phyloP scores from a whole-genome alignment of 2,329 filamentous ascomycete species.

The Microdochium bolleyi region DNA sequence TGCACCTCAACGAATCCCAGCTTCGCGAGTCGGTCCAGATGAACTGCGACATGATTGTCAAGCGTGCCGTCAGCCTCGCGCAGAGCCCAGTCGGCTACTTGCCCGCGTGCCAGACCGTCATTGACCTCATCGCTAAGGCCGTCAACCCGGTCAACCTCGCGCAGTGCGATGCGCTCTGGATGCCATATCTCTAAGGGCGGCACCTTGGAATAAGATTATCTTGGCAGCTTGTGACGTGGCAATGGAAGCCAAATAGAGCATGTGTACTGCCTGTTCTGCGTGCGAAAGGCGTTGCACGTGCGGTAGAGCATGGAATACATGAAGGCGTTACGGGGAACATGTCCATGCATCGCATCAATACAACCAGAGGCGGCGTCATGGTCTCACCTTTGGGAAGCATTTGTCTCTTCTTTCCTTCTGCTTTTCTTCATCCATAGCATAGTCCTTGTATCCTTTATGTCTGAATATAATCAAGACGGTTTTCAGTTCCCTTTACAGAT shows the following conservation, averaged over 20 bases:
- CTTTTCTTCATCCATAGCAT: not conserved
- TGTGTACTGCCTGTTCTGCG: too few relatives aligned
- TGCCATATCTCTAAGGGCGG: conserved; percentile 72
- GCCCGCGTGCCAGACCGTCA: conserved; percentile 93
- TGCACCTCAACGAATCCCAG: conserved; percentile 54
- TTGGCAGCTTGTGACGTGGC: too few relatives aligned
- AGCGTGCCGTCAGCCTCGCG: conserved; percentile 78
- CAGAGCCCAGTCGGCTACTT: conserved; percentile 71
- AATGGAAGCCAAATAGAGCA: too few relatives aligned
- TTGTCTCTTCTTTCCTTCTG: not conserved
- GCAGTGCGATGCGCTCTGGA: conserved; percentile 89
- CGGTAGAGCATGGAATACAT: too few relatives aligned
- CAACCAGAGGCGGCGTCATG: not conserved
- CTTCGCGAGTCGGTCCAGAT: conserved; percentile 72
- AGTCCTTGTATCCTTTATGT: not conserved
- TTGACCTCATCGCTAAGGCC: conserved; percentile 86
- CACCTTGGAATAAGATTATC: not conserved
- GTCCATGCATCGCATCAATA: too few relatives aligned
- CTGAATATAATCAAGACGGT: not conserved
- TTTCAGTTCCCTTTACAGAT: not conserved
- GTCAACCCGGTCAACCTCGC: conserved; percentile 87
- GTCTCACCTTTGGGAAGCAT: not conserved
- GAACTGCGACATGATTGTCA: conserved; percentile 88
- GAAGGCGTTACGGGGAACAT: too few relatives aligned
- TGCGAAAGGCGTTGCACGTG: too few relatives aligned